Evolutionary conservation across 176 grass and related monocot species (phyloP).

Genomic region (Melocanna baccifera): DNA sequence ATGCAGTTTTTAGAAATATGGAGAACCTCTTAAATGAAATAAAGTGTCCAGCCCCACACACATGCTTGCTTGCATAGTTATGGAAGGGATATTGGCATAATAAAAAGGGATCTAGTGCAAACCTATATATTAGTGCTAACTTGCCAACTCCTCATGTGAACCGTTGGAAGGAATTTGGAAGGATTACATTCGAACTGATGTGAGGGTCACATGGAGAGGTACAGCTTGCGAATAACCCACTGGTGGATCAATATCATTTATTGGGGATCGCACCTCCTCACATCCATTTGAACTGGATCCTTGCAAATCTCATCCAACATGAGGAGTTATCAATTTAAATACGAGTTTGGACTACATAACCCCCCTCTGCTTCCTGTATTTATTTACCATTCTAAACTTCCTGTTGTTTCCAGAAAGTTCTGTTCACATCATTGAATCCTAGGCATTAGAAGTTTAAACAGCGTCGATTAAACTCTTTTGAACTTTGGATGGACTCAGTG

Average conservation of each 20-base stretch:
- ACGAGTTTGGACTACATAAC: neutral
- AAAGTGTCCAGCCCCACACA: neutral
- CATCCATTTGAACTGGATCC: neutral
- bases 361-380: neutral
- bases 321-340: neutral
- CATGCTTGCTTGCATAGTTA: conserved; percentile 3
- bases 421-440: neutral
- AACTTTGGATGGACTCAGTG: neutral
- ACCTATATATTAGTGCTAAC: conserved; percentile 3
- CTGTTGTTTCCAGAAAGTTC: neutral
- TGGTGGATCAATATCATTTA: neutral
- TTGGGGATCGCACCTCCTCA: conserved; percentile 5
- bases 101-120: neutral
- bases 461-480: neutral
- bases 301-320: neutral
- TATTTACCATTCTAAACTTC: neutral
- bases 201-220: neutral
- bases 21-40: conserved; percentile 12
- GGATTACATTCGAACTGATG: neutral
- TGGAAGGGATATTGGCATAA: neutral
- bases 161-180: neutral
- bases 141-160: neutral
- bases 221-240: neutral
- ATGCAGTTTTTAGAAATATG: neutral
- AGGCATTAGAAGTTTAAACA: neutral